A percentile compares a stretch with the other conserved stretches of the same genome.
Conservation (phyloP, 371 early-diverging fungal genomes). For the Haplosporangium sp. region DNA sequence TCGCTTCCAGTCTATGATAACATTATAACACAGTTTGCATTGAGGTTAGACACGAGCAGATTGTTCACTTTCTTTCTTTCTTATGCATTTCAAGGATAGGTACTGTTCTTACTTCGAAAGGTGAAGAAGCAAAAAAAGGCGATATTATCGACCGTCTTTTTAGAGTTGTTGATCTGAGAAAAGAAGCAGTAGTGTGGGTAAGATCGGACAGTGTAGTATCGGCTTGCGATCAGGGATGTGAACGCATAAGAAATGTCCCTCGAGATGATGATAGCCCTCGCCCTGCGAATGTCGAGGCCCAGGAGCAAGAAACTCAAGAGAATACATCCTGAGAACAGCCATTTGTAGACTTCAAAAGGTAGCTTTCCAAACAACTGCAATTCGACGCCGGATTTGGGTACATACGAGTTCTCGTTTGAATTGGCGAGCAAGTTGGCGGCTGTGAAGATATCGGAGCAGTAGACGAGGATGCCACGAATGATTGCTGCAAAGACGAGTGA, state of each 20-base stretch:
- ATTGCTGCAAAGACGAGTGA: slow-evolving; percentile 71
- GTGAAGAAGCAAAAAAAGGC: slow-evolving; percentile 92
- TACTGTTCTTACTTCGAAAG: slow-evolving; percentile 71
- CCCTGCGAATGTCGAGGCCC: slow-evolving; percentile 78
- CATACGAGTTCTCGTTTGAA: slow-evolving; percentile 25
- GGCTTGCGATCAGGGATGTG: slow-evolving; percentile 79
- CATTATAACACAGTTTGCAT: neutral
- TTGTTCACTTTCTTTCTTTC: neutral
- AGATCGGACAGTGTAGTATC: slow-evolving; percentile 66
- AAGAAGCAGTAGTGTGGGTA: slow-evolving; percentile 89
- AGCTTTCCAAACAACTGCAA: slow-evolving; percentile 54
- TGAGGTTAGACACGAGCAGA: neutral
- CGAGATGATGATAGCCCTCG: slow-evolving; percentile 68
- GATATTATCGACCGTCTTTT: slow-evolving; percentile 71
- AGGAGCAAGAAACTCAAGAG: slow-evolving; percentile 75
- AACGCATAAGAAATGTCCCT: slow-evolving; percentile 84
- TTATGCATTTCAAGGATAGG: neutral
- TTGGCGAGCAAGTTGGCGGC: slow-evolving; percentile 65
- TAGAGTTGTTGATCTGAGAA: slow-evolving; percentile 73
- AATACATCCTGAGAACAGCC: slow-evolving; percentile 79
- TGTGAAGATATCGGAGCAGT: slow-evolving; percentile 79
- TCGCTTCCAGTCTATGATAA: slow-evolving; percentile 80
- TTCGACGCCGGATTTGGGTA: slow-evolving; percentile 52
- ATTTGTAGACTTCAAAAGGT: slow-evolving; percentile 60
- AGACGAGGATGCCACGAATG: slow-evolving; percentile 79